Base-by-base conservation (phyloP, 192 early-diverging fungal genomes). In the Entophlyctis helioformis region DNA sequence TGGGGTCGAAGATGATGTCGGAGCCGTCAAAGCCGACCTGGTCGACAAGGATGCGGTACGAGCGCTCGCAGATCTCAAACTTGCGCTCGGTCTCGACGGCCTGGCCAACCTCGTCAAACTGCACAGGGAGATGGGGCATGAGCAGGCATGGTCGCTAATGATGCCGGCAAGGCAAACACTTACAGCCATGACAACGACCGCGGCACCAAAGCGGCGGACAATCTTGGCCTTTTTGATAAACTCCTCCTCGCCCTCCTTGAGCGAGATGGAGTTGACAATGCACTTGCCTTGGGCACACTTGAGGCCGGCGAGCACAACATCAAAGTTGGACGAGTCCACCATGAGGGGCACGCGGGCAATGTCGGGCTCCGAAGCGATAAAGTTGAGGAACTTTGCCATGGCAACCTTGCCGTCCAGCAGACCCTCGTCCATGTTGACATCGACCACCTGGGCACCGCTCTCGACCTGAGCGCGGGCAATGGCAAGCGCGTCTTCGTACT, bases 311-410 rank as follows among this genome's bases (percentile, higher is more conserved):
- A 90, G 75, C 25, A 96, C 80, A 11, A 96, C 90, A n/a, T 85
- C 86, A 74, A 96, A 96, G 64, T 96, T 96, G 50, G 89, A 92
- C 18, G 90, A 94, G 63, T 96, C 92, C 11, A 96, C 72, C 92
- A 96, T 96, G 23, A 96, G 51, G 9, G 92, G 90, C 24, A 84
- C 84, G 46, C 66, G 64, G 32, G 89, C 75, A 52, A 92, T 82
- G 51, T 94, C 90, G 22, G 92, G 92, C 59, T 96, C 92, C 25
- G 83, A 85, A n/a, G 87, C 81, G 34, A 96, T 74, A 57, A 91
- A 72, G 58, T 96, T 96, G 42, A 93, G 60, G 59, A 96, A 96
- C 56, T 82, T 84, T 25, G 87, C 71, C 89, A 96, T 96, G 28
- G 92, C 89, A 8, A 79, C 85, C 44, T 80, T 83, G 35, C 90